Evolutionary conservation across 345 rosid species (phyloP), one percentile per base, ranked within the genome.

Genomic region (Kandelia obovata): DNA sequence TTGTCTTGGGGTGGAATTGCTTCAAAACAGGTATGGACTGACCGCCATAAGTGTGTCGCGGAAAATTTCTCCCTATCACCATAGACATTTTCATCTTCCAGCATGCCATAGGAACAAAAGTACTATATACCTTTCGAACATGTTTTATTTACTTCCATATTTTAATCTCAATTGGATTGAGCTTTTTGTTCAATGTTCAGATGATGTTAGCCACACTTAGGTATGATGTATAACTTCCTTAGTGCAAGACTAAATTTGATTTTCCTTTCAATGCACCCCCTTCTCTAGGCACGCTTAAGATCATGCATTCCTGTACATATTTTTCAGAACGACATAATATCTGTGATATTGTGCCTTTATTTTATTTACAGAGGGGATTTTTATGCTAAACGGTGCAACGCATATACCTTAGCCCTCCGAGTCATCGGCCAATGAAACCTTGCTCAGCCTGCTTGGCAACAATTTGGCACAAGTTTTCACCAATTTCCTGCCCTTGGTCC

Each of bases 391-490:
- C 39, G 25, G n/a, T 56, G 13, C 62, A 55, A 21, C 11, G 47
- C 23, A 28, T 59, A 71, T 53, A 62, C 67, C 66, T 43, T 15
- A 53, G 47, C 56, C 73, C 53, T 43, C 58, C 21, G 72, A 62
- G 34, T 80, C 81, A 26, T 80, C 86, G 9, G 84, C 83, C 73
- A 78, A 68, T 43, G 86, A 82, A 67, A 80, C 88, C 80, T 82
- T 80, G 81, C 84, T 78, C 32, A 80, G 80, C 77, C 88, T 80
- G 75, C 84, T 83, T 7, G 83, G 87, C 69, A 61, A 68, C 69
- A 39, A 62, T 73, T 66, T 71, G 31, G 71, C 73, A 31, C 66
- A 75, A 56, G 32, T 67, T 60, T 4, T 71, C 20, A 28, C 26
- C 11, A 3, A 21, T 76, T 75, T 83, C 68, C 68, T 79, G 52